Percentiles rank a stretch among this genome's conserved stretches.
phyloP scores from a whole-genome alignment of 1,284 basidiomycete species.

The Marasmius tenuissimus region DNA sequence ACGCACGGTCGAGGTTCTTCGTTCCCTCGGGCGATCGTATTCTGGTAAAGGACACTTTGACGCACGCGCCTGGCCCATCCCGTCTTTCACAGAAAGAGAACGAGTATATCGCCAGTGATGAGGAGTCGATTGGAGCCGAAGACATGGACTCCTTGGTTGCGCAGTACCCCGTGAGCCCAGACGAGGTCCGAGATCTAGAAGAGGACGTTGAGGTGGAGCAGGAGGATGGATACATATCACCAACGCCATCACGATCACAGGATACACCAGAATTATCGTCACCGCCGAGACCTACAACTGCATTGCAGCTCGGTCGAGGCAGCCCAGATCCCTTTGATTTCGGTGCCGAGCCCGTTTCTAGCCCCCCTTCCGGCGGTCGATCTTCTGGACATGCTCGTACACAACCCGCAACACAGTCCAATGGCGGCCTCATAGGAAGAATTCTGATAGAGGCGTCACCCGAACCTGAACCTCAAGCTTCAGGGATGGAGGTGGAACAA shows the following conservation, averaged over 20 bases:
- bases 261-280: constrained; percentile 66
- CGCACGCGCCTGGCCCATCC: constrained; percentile 39
- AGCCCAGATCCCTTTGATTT: constrained; percentile 38
- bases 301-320: constrained; percentile 10
- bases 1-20: constrained; percentile 40
- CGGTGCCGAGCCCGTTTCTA: constrained; percentile 60
- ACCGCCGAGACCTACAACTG: constrained; percentile 30
- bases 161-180: constrained; percentile 32
- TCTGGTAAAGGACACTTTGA: constrained; percentile 7
- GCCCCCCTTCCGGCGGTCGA: constrained; percentile 44
- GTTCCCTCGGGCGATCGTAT: constrained; percentile 4
- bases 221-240: constrained; percentile 78
- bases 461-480: constrained; percentile 10
- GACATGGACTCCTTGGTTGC: constrained; percentile 35
- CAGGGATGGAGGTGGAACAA: constrained; percentile 19
- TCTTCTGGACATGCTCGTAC: constrained; percentile 11
- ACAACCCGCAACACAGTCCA: constrained; percentile 1
- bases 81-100: constrained; percentile 47
- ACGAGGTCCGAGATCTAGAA: constrained; percentile 33
- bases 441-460: constrained; percentile 30
- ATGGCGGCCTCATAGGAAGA: too few relatives aligned
- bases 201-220: constrained; percentile 51
- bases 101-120: constrained; percentile 26
- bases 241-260: constrained; percentile 51
- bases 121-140: constrained; percentile 36